These are phyloP conservation scores for Collybia nuda DNA, from an alignment of 768 basidiomycete genomes.

Conservation along the genomic window DNA sequence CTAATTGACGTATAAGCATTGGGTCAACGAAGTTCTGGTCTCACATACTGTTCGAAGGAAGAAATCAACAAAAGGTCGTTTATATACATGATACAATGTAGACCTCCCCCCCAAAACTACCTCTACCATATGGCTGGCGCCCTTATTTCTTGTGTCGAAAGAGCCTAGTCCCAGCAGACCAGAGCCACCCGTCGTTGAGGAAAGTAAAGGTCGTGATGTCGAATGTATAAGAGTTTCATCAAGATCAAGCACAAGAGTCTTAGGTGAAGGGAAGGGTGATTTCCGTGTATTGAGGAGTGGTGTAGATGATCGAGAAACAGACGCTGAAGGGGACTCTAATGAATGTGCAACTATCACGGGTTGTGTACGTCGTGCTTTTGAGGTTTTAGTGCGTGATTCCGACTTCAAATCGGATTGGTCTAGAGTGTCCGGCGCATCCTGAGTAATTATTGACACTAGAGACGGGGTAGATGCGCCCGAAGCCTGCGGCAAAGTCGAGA, in stretches of 20 bases:
- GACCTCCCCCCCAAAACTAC: conserved; percentile 87
- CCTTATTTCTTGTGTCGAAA: conserved; percentile 56
- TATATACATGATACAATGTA: conserved; percentile 97
- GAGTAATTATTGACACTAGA: not conserved
- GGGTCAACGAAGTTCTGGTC: conserved; percentile 4
- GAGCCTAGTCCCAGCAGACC: conserved; percentile 62
- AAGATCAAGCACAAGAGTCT: conserved; percentile 95
- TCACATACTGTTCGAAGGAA: conserved; percentile 78
- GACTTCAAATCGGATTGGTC: conserved; percentile 1
- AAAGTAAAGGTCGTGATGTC: conserved; percentile 74
- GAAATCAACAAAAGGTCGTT: conserved; percentile 96
- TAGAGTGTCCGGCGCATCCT: not conserved
- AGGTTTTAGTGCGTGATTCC: conserved; percentile 4
- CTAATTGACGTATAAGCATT: conserved; percentile 40
- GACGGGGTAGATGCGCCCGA: not conserved
- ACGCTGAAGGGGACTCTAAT: conserved; percentile 18
- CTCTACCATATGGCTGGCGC: conserved; percentile 86
- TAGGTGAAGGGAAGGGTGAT: conserved; percentile 78
- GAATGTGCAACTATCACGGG: conserved; percentile 9
- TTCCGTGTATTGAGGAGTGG: conserved; percentile 52
- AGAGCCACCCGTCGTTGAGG: conserved; percentile 45
- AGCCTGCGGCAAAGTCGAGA: not conserved
- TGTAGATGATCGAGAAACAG: conserved; percentile 43
- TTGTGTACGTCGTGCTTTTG: conserved; percentile 12
- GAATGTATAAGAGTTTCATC: conserved; percentile 99